Base-by-base conservation (phyloP, 331 rosid genomes). In the Quercus tomentella region DNA sequence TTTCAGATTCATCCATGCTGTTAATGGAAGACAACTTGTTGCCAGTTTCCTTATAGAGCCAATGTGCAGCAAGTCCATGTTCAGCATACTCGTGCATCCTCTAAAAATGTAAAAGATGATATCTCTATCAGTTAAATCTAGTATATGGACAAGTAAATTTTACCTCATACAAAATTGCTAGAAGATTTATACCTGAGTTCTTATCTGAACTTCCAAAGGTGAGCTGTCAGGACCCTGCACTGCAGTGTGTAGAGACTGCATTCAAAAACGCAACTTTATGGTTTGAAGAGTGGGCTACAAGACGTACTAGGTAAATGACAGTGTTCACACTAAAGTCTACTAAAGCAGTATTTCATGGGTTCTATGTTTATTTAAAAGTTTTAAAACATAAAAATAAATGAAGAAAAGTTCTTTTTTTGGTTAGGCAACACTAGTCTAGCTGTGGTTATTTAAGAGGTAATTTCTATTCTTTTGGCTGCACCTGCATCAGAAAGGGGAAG, bases 61-160 rank as follows among this genome's bases (percentile, higher is more conserved):
- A 95, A 87, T 95, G 98, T 49, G 98, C 97, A 37, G 98, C 98
- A 77, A 90, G 94, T 84, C 98, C 98, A 84, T 95, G 92, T 83
- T 95, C 98, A 77, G 98, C 98, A 85, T 87, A 82, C 77, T 95
- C 96, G 37, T 95, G 98, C 98, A 95, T 92, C 89, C 96, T 95
- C 98, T 94, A 76, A 76, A 55, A 76, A 60, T 54, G 31, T 45
- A 14, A 75, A 78, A 77, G 77, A 70, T 63, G 77, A 49, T 65
- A 21, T 26, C 20, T 33, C 37, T 80, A 70, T 62, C 57, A 73
- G 77, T 20, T 80, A 33, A 74, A 79, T 61, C 73, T 74, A 49
- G 17, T 49, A 49, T 0, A 11, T 1, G 17, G 69, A 63, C 49
- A 54, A 56, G 77, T 45, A 86, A 69, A 69, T 61, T 31, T 37